Evolutionary conservation across 768 basidiomycete species (phyloP).

Genomic region (Cubamyces lactineus): DNA sequence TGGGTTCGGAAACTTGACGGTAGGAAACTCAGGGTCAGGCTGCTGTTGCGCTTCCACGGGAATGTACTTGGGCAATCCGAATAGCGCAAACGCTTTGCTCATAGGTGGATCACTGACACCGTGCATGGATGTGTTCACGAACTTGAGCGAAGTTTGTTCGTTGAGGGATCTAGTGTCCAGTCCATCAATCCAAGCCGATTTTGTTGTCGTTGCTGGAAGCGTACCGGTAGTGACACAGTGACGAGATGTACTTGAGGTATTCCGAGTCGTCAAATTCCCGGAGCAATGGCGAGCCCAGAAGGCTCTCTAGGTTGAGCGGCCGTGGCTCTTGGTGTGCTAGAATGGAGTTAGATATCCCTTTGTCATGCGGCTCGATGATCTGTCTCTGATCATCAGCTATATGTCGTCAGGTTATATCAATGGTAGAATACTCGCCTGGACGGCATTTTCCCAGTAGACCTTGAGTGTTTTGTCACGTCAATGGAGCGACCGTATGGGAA

Average conservation of each 20-base stretch:
- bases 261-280: conserved; percentile 3
- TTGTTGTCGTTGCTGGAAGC: neutral
- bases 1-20: conserved; percentile 85
- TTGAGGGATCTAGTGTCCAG: conserved; percentile 34
- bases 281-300: conserved; percentile 40
- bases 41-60: conserved; percentile 66
- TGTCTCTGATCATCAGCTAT: conserved; percentile 35
- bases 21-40: conserved; percentile 86
- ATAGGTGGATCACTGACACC: conserved; percentile 79
- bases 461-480: conserved; percentile 31
- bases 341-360: conserved; percentile 73
- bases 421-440: conserved; percentile 55
- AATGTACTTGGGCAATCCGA: conserved; percentile 61
- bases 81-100: conserved; percentile 55
- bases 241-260: conserved; percentile 16
- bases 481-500: neutral
- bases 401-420: neutral
- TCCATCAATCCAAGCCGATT: neutral
- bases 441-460: conserved; percentile 91
- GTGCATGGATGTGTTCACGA: conserved; percentile 91
- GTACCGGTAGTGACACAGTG: conserved; percentile 15
- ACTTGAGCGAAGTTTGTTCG: conserved; percentile 46
- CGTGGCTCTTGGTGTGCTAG: conserved; percentile 58
- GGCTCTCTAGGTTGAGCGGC: conserved; percentile 43
- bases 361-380: conserved; percentile 87